Conservation (phyloP, 2,329 filamentous ascomycete genomes). For the Cladophialophora immunda region DNA sequence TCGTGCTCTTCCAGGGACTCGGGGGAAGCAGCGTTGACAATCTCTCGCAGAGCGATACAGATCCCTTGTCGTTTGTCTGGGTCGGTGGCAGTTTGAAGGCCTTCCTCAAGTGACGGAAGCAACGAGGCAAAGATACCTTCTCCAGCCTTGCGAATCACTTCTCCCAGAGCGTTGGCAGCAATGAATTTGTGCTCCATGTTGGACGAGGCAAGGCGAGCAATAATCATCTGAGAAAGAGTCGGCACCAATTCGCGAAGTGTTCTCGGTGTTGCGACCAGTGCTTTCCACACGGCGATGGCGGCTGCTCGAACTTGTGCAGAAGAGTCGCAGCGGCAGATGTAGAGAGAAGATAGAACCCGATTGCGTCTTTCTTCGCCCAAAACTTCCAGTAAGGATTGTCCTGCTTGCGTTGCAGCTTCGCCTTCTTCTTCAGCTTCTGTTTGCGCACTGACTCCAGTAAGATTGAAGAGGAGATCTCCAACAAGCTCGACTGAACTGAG, state of each 20-base stretch:
- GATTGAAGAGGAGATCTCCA: constrained; percentile 95
- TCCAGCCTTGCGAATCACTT: constrained; percentile 95
- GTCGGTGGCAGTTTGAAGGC: constrained; percentile 85
- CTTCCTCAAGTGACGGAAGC: constrained; percentile 90
- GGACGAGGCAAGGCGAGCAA: constrained; percentile 88
- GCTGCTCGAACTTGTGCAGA: constrained; percentile 88
- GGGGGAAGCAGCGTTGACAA: constrained; percentile 86
- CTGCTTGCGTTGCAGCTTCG: constrained; percentile 81
- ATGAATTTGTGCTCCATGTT: constrained; percentile 99
- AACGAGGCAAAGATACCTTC: constrained; percentile 89
- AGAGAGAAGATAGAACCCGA: constrained; percentile 95
- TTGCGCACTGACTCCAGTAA: constrained; percentile 89
- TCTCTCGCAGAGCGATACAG: constrained; percentile 91
- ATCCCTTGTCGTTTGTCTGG: constrained; percentile 96
- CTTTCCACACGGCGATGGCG: constrained; percentile 95
- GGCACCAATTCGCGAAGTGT: constrained; percentile 96
- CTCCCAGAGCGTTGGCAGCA: constrained; percentile 93
- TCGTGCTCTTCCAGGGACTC: constrained; percentile 94
- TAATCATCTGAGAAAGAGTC: constrained; percentile 92
- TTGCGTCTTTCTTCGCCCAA: constrained; percentile 96
- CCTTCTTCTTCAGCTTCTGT: constrained; percentile 80
- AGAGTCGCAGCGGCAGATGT: constrained; percentile 97
- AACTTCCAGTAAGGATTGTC: constrained; percentile 90
- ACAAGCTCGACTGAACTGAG: constrained; percentile 98
- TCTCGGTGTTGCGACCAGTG: constrained; percentile 87